Base-by-base conservation (phyloP, 1,284 basidiomycete genomes). In the Pseudomicrostroma phylloplanum region DNA sequence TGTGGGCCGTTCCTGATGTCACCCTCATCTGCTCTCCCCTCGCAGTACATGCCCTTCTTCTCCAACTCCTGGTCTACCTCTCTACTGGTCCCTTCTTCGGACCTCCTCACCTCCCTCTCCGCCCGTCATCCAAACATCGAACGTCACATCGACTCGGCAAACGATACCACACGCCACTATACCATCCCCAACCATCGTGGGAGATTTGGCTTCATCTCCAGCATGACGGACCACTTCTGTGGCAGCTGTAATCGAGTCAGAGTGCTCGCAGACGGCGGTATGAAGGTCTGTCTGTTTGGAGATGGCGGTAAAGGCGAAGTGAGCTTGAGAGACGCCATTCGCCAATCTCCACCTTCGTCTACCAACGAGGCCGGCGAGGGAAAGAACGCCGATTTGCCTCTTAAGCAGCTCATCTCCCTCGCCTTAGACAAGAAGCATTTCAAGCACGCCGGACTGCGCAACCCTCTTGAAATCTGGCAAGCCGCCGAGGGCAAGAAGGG, bases 211-310 rank as follows among this genome's bases (percentile, higher is more conserved):
- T 91, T 92, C 81, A 93, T 93, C 76, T 74, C 73, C 21, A 76
- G 73, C 55, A 76, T 76, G 73, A 91, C 90, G 36, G 90, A 93
- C 78, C 90, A 92, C 79, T 92, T 93, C 74, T 92, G 91, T 79
- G 84, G 85, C 3, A 87, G 87, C 1, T 93, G 91, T 81, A 91
- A 91, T 75, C 84, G 90, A 66, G 81, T 92, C 60, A 84, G 91
- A 49, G 82, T 93, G 57, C 91, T 89, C 39, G 89, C 90, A 15
- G 91, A 93, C 75, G 91, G 91, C 4, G 86, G 92, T 77, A 88
- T 93, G 73, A 93, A 92, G 84, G 90, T 86, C 13, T 92, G 91
- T 78, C 80, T 93, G 40, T 92, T 92, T 71, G 91, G 91, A 71
- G 86, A 88, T 1, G 30, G 30, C 9, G 30, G 30, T 36, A 36